Percentiles rank a stretch among this genome's conserved stretches.
Evolutionary conservation across 768 basidiomycete species (phyloP).

Genomic region (Dictyophora rubrovolvata): DNA sequence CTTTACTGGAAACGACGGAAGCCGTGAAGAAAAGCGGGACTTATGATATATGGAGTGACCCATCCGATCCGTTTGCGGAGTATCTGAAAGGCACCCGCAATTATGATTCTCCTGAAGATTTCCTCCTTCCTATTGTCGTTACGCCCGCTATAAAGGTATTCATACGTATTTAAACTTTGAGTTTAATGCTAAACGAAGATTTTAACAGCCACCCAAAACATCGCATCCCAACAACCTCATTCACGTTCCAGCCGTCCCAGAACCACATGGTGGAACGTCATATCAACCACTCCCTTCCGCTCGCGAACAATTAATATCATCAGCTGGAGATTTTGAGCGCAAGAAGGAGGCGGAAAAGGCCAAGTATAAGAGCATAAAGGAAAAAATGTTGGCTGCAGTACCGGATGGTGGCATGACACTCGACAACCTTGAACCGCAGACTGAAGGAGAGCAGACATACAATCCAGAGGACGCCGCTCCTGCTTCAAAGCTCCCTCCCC

Average conservation of each 20-base stretch:
- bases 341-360: slow-evolving; percentile 43
- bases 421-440: slow-evolving; percentile 28
- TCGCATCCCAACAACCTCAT: slow-evolving; percentile 42
- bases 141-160: slow-evolving; percentile 44
- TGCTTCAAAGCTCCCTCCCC: slow-evolving; percentile 17
- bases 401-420: slow-evolving; percentile 18
- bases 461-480: not conserved
- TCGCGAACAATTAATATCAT: slow-evolving; percentile 58
- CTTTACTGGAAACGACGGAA: slow-evolving; percentile 16
- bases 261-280: slow-evolving; percentile 76
- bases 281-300: slow-evolving; percentile 78
- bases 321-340: slow-evolving; percentile 60
- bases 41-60: slow-evolving; percentile 43
- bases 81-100: slow-evolving; percentile 58
- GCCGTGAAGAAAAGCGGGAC: slow-evolving; percentile 14
- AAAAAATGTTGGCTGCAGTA: slow-evolving; percentile 43
- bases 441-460: slow-evolving; percentile 21
- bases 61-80: slow-evolving; percentile 44
- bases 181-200: not conserved
- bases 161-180: not conserved
- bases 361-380: slow-evolving; percentile 42
- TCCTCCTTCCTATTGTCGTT: slow-evolving; percentile 19
- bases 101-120: slow-evolving; percentile 29
- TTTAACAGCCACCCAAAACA: slow-evolving; percentile 37
- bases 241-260: slow-evolving; percentile 49